Conservation (phyloP, 1,284 basidiomycete genomes). For the Coniferiporia sulphurascens region DNA sequence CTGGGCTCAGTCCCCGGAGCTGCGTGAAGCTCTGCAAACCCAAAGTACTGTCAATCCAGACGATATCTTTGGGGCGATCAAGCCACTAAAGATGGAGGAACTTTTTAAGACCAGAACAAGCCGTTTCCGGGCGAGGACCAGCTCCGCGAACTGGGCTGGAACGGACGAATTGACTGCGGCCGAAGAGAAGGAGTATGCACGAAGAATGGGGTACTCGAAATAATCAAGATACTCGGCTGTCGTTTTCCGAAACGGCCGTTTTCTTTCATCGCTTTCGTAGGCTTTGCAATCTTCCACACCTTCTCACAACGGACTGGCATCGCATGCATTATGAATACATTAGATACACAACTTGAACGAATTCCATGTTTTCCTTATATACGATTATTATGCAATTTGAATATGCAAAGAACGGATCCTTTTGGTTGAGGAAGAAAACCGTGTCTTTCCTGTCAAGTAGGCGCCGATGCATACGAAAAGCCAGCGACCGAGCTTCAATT, state of each 20-base stretch:
- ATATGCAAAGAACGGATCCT: too few relatives aligned
- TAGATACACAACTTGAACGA: too few relatives aligned
- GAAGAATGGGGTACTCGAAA: constrained; percentile 79
- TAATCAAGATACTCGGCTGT: neutral
- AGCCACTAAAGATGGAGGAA: constrained; percentile 83
- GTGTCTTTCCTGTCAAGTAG: too few relatives aligned
- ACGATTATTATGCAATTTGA: too few relatives aligned
- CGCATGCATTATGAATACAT: neutral
- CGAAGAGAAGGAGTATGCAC: constrained; percentile 83
- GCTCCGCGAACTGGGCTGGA: constrained; percentile 91
- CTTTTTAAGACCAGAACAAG: constrained; percentile 71
- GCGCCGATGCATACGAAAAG: too few relatives aligned
- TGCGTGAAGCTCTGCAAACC: constrained; percentile 68
- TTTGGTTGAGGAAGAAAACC: too few relatives aligned
- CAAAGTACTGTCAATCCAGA: constrained; percentile 88
- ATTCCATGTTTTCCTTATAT: too few relatives aligned
- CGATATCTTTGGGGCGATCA: constrained; percentile 85
- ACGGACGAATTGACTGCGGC: constrained; percentile 76
- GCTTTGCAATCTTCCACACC: too few relatives aligned
- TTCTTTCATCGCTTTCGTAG: too few relatives aligned
- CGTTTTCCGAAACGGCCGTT: too few relatives aligned
- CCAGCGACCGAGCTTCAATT: too few relatives aligned
- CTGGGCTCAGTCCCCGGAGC: constrained; percentile 89
- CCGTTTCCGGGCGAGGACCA: constrained; percentile 82
- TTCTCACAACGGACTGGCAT: neutral